Evolutionary conservation across 2,329 filamentous ascomycete genomes (phyloP).

Genomic region (Sclerotinia minor): DNA sequence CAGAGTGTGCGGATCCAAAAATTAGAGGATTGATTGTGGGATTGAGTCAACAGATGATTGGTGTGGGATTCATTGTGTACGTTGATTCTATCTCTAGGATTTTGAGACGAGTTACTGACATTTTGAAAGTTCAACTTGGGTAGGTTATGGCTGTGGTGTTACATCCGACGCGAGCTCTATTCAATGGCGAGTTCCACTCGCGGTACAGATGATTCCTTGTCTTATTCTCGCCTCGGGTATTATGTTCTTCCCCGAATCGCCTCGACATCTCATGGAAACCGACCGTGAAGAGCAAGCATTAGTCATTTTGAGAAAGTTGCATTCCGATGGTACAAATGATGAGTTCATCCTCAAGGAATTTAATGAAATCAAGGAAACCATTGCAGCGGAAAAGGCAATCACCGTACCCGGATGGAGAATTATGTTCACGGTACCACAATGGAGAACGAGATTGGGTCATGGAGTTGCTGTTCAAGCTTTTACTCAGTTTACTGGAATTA

Average conservation of each 20-base stretch:
- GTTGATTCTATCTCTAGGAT: not conserved
- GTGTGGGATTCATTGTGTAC: constrained; percentile 52
- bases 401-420: constrained; percentile 55
- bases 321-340: constrained; percentile 64
- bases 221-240: constrained; percentile 62
- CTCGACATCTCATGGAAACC: constrained; percentile 74
- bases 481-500: constrained; percentile 63
- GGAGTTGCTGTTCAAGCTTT: constrained; percentile 64
- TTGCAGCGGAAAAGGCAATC: constrained; percentile 58
- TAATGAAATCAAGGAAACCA: constrained; percentile 60
- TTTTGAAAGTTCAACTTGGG: constrained; percentile 54
- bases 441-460: constrained; percentile 62
- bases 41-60: constrained; percentile 66
- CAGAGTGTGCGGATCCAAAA: constrained; percentile 63
- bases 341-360: constrained; percentile 60
- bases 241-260: constrained; percentile 69
- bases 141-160: constrained; percentile 51
- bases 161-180: constrained; percentile 28
- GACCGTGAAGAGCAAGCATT: constrained; percentile 65
- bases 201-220: constrained; percentile 68
- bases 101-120: not conserved
- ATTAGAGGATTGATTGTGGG: constrained; percentile 63
- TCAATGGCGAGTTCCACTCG: constrained; percentile 38
- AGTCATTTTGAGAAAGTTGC: constrained; percentile 65
- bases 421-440: constrained; percentile 58